Percentiles rank a stretch among this genome's conserved stretches.
phyloP scores from a whole-genome alignment of 305 asterid genomes.

The Fraxinus velutina region DNA sequence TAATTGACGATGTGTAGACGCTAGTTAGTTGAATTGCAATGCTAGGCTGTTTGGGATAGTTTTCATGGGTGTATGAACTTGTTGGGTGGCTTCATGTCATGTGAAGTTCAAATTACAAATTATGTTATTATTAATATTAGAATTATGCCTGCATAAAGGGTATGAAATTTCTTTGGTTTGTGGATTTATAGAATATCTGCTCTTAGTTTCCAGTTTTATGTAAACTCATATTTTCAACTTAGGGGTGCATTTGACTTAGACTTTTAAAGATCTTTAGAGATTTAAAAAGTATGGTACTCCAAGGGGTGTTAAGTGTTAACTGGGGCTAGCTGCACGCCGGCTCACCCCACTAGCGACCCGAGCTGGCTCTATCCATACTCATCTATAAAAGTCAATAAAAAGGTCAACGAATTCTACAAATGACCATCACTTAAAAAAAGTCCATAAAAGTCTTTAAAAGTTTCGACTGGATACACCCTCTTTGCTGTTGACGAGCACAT shows the following conservation, averaged over 20 bases:
- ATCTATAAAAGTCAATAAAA: background rate
- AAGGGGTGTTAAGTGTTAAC: background rate
- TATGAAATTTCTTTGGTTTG: background rate
- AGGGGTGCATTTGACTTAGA: background rate
- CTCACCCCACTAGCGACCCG: background rate
- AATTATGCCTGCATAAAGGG: background rate
- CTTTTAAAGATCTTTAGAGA: background rate
- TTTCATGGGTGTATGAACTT: background rate
- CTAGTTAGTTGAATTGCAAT: conserved; percentile 8
- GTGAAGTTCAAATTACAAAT: background rate
- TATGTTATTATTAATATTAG: background rate
- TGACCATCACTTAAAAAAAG: background rate
- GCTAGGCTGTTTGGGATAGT: background rate
- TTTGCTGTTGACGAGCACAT: background rate
- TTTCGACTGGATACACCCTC: background rate
- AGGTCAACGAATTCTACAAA: background rate
- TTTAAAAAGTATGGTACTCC: background rate
- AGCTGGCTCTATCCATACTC: background rate
- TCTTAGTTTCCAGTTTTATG: background rate
- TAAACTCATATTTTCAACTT: background rate
- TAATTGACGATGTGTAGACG: background rate
- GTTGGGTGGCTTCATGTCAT: background rate
- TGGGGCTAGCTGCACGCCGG: background rate
- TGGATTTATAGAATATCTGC: background rate
- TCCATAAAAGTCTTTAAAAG: background rate